Base-by-base conservation (phyloP, 192 early-diverging fungal species). In the Funneliformis mosseae region DNA sequence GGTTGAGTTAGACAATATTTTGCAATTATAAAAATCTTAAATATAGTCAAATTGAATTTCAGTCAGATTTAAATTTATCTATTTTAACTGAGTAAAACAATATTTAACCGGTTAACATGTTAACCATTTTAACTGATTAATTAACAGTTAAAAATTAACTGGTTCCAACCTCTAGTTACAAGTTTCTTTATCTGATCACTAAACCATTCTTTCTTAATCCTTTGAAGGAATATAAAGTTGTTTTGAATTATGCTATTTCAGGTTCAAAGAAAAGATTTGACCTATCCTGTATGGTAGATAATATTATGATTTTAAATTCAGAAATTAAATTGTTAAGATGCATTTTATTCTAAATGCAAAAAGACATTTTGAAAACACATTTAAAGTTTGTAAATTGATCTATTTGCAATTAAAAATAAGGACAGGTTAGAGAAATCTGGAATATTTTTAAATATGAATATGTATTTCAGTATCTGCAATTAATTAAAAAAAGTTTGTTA, bases 391-490 rank as follows among this genome's bases (percentile, higher is more conserved):
- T 8, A 80, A 80, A 80, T 80, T 38, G 25, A 80, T 80, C 25
- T 62, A 80, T 55, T 18, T 18, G 14, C 71, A 80, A 80, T 48
- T 80, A 74, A 74, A 74, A 74, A 14, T 14, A 80, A 80, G 33
- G 55, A 33, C 0, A 59, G 71, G 4, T 50, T 5, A 74, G 79
- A 28, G 0, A 38, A 80, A 80, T 5, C 71, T 45, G 70, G 18
- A 61, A 80, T 80, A 74, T 80, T 80, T 74, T 63, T 72, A 33
- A 80, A 80, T 50, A 74, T 80, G 55, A 59, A 59, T 74, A 80
- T 74, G 71, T 74, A 12, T 25, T 62, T 62, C 60, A 62, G 39
- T 78, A 38, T 50, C 74, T 80, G 27, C 72, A 75, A 80, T 28
- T 45, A 80, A 80, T 69, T 61, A 61, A 5, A 66, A 38, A 21